phyloP scores from a whole-genome alignment of 352 stramenopile species.

The Phytophthora foliorum region DNA sequence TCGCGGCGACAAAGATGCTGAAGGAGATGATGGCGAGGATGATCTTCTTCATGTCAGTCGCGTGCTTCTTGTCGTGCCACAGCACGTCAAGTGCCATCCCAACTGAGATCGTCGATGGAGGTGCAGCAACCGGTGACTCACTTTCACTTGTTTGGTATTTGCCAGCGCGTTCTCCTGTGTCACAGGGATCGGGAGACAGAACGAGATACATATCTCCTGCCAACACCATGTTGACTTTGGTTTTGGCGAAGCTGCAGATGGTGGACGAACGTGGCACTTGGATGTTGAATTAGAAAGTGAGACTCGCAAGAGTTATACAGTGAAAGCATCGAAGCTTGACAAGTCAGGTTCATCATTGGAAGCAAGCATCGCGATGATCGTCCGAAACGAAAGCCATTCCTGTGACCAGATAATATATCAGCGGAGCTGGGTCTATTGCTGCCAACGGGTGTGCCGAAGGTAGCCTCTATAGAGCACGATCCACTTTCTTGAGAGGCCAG shows the following conservation, averaged over 20 bases:
- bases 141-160: slow-evolving; percentile 18
- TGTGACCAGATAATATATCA: slow-evolving; percentile 14
- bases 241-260: background rate
- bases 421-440: background rate
- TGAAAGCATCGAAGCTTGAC: background rate
- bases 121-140: slow-evolving; percentile 3
- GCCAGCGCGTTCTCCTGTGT: slow-evolving; percentile 17
- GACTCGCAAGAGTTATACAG: background rate
- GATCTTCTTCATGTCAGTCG: slow-evolving; percentile 47
- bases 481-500: slow-evolving; percentile 1
- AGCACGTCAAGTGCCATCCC: slow-evolving; percentile 46
- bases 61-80: slow-evolving; percentile 53
- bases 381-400: background rate
- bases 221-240: slow-evolving; percentile 21
- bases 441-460: background rate
- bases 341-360: background rate
- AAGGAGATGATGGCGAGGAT: slow-evolving; percentile 49
- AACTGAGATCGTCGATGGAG: slow-evolving; percentile 18
- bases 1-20: slow-evolving; percentile 48
- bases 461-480: slow-evolving; percentile 2
- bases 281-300: slow-evolving; percentile 20
- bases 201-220: slow-evolving; percentile 39
- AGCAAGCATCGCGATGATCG: background rate
- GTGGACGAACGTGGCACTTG: slow-evolving; percentile 12
- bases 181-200: slow-evolving; percentile 32